Percentiles rank a stretch among this genome's conserved stretches.
These are phyloP conservation scores for Chalciporus pseudorubinellus DNA, from an alignment of 768 basidiomycete species.

Conservation along the genomic window DNA sequence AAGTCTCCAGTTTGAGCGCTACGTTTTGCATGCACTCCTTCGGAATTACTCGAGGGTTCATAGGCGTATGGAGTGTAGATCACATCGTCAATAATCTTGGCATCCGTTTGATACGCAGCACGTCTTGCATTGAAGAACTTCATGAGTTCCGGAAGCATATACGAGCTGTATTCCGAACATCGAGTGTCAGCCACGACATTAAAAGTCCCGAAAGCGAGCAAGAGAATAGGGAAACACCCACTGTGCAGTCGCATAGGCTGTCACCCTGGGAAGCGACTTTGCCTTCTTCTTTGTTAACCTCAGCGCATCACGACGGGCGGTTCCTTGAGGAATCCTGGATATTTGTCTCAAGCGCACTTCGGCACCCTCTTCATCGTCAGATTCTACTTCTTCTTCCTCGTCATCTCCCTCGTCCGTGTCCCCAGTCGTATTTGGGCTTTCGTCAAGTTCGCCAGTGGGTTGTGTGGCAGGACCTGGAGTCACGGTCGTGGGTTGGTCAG, in stretches of 20 bases:
- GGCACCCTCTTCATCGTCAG: constrained; percentile 50
- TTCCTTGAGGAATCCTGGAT: constrained; percentile 90
- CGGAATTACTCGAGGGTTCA: constrained; percentile 45
- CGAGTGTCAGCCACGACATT: neutral
- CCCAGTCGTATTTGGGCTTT: constrained; percentile 47
- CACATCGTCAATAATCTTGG: constrained; percentile 88
- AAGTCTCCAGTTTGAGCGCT: constrained; percentile 59
- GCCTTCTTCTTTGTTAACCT: constrained; percentile 93
- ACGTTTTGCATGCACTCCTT: constrained; percentile 26
- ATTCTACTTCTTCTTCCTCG: constrained; percentile 51
- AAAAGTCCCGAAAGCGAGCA: neutral
- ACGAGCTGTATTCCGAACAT: constrained; percentile 55
- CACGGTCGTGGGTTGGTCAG: constrained; percentile 77
- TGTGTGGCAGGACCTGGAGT: constrained; percentile 34
- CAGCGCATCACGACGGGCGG: constrained; percentile 87
- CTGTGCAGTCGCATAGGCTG: constrained; percentile 93
- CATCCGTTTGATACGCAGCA: constrained; percentile 79
- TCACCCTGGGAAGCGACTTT: constrained; percentile 88
- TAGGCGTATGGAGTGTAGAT: constrained; percentile 92
- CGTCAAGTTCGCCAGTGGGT: constrained; percentile 32
- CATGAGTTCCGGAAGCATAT: constrained; percentile 82
- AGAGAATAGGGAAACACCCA: constrained; percentile 31
- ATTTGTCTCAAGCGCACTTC: constrained; percentile 69
- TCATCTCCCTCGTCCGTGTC: constrained; percentile 76
- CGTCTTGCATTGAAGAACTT: constrained; percentile 87